Evolutionary conservation across 257 asterid species (phyloP).

Genomic region (Penstemon davidsonii): DNA sequence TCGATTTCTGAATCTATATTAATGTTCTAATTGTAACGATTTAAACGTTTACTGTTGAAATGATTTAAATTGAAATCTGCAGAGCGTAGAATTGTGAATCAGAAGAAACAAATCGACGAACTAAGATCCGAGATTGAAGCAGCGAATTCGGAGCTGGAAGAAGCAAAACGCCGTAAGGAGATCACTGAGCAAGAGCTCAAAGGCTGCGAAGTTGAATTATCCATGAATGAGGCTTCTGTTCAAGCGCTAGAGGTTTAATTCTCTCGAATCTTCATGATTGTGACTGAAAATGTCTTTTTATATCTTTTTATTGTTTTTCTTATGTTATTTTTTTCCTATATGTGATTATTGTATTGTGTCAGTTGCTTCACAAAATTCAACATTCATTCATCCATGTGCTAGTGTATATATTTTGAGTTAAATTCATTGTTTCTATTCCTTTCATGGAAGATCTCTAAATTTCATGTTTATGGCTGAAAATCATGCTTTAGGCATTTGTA

Average conservation of each 20-base stretch:
- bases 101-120: conserved; percentile 61
- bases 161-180: conserved; percentile 63
- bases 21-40: background rate
- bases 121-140: conserved; percentile 52
- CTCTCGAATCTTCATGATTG: background rate
- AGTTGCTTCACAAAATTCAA: too few species aligned
- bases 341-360: too few species aligned
- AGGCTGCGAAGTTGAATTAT: conserved; percentile 70
- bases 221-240: conserved; percentile 58
- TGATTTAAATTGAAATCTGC: conserved; percentile 19
- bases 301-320: background rate
- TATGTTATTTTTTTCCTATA: too few species aligned
- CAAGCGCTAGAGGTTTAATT: conserved; percentile 59
- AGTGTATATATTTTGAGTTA: background rate
- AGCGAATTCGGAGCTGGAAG: conserved; percentile 54
- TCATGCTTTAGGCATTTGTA: background rate
- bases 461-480: background rate
- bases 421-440: too few species aligned
- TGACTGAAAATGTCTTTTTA: background rate
- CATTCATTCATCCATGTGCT: background rate
- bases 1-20: background rate
- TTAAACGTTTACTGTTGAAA: background rate
- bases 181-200: conserved; percentile 63
- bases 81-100: conserved; percentile 61
- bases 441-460: background rate